Evolutionary conservation across 495 filamentous ascomycete species (phyloP).

Genomic region (Penicillium atrosanguineum): DNA sequence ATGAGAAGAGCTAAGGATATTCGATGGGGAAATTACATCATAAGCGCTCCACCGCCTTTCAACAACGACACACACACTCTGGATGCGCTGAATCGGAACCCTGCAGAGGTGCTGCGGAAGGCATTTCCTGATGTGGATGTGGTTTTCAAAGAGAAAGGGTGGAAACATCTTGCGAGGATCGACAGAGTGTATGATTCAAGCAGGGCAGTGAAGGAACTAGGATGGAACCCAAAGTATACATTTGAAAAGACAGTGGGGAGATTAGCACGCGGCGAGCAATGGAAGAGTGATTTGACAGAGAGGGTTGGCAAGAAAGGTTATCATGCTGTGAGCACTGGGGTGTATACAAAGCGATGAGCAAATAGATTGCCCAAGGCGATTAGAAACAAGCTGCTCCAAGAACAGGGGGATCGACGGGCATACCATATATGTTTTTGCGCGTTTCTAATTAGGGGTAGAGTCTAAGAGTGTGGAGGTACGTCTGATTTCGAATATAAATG

Average conservation of each 20-base stretch:
- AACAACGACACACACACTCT: neutral
- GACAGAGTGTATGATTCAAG: constrained; percentile 9
- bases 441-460: too few relatives aligned
- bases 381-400: too few relatives aligned
- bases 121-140: constrained; percentile 3
- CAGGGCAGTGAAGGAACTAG: constrained; percentile 3
- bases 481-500: too few relatives aligned
- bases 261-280: constrained; percentile 1
- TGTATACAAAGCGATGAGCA: constrained; percentile 7
- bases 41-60: constrained; percentile 6
- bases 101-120: neutral
- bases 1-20: constrained; percentile 3
- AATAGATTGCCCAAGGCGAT: neutral
- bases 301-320: constrained; percentile 7
- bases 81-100: constrained; percentile 1
- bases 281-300: constrained; percentile 6
- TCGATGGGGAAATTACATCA: constrained; percentile 8
- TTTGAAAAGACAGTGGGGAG: constrained; percentile 1
- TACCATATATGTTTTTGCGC: too few relatives aligned
- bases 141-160: constrained; percentile 2
- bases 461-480: too few relatives aligned
- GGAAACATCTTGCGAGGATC: constrained; percentile 5
- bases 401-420: too few relatives aligned
- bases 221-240: constrained; percentile 4
- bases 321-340: constrained; percentile 8